A percentile compares a stretch with the other conserved stretches of the same genome.
phyloP scores from a whole-genome alignment of 108 stramenopile species.

The Pseudonitzschia multiseries region DNA sequence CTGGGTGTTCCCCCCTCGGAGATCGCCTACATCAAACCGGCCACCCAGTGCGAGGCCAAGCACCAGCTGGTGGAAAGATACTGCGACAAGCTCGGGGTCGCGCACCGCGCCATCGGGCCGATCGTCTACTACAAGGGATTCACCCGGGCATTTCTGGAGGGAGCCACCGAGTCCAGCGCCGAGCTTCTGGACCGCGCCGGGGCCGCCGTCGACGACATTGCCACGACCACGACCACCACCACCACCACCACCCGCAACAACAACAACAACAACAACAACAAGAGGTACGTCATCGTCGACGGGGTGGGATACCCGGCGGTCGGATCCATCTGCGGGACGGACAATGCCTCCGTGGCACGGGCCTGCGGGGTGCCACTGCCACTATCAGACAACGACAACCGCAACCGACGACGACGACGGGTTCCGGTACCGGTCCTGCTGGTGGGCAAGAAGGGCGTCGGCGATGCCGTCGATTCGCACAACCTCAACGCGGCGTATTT shows the following conservation, averaged over 20 bases:
- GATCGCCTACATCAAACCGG: conserved; percentile 97
- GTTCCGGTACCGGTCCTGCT: conserved; percentile 39
- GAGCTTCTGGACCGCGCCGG: conserved; percentile 70
- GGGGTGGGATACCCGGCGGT: conserved; percentile 98
- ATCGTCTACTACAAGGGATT: conserved; percentile 96
- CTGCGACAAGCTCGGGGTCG: conserved; percentile 83
- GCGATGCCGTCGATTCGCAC: conserved; percentile 94
- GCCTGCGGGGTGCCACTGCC: conserved; percentile 4
- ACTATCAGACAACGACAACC: neutral
- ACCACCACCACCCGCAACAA: neutral
- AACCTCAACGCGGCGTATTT: conserved; percentile 96
- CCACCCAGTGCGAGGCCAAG: conserved; percentile 92
- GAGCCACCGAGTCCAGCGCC: conserved; percentile 72
- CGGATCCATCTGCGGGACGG: conserved; percentile 93
- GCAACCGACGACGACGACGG: conserved; percentile 41
- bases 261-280: conserved; percentile 34
- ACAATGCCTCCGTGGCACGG: conserved; percentile 86
- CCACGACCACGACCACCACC: too few relatives aligned
- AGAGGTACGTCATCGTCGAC: conserved; percentile 88
- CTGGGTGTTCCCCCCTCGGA: conserved; percentile 53
- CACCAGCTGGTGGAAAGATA: conserved; percentile 88
- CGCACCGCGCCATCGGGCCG: conserved; percentile 85
- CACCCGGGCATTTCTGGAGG: conserved; percentile 91
- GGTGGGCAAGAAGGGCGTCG: conserved; percentile 85
- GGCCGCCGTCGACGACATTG: conserved; percentile 78